Evolutionary conservation across 164 flowering plant species (phyloP).

Genomic region (Euptelea pleiosperma): DNA sequence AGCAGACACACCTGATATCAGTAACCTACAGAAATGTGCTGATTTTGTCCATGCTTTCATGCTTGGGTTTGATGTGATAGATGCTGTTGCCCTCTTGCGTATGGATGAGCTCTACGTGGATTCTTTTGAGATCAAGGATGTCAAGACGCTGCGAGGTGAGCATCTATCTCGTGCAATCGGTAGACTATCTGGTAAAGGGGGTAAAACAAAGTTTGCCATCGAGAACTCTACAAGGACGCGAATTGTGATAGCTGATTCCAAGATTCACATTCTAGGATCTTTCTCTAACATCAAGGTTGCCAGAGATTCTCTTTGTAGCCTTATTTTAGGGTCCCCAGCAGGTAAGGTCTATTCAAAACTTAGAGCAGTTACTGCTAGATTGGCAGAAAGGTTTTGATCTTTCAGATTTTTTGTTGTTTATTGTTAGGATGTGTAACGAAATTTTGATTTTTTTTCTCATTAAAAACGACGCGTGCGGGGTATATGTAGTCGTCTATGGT

Average conservation of each 20-base stretch:
- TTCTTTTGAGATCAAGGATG: conserved; percentile 39
- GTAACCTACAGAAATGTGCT: conserved; percentile 32
- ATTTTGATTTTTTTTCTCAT: too few relatives aligned
- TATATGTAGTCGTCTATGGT: too few relatives aligned
- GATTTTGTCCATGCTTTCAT: conserved; percentile 40
- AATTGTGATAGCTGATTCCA: conserved; percentile 28
- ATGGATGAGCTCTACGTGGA: conserved; percentile 37
- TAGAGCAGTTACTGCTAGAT: conserved; percentile 31
- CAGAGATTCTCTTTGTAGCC: conserved; percentile 35
- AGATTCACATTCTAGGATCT: conserved; percentile 35
- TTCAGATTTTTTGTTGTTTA: neutral
- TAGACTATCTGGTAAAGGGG: conserved; percentile 38
- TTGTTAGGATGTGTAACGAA: too few relatives aligned
- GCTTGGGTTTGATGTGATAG: conserved; percentile 35
- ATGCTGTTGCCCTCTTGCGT: conserved; percentile 31
- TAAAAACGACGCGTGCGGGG: too few relatives aligned
- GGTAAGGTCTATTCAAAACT: conserved; percentile 42
- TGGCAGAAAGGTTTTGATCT: conserved; percentile 33
- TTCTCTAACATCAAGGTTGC: conserved; percentile 37
- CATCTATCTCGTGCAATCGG: conserved; percentile 41
- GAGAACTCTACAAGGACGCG: conserved; percentile 34
- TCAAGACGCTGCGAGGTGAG: conserved; percentile 36
- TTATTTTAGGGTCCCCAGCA: conserved; percentile 37
- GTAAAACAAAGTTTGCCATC: conserved; percentile 35
- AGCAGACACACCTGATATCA: conserved; percentile 32